Evolutionary conservation across 495 filamentous ascomycete genomes (phyloP).

Genomic region (Penicillium antarcticum): DNA sequence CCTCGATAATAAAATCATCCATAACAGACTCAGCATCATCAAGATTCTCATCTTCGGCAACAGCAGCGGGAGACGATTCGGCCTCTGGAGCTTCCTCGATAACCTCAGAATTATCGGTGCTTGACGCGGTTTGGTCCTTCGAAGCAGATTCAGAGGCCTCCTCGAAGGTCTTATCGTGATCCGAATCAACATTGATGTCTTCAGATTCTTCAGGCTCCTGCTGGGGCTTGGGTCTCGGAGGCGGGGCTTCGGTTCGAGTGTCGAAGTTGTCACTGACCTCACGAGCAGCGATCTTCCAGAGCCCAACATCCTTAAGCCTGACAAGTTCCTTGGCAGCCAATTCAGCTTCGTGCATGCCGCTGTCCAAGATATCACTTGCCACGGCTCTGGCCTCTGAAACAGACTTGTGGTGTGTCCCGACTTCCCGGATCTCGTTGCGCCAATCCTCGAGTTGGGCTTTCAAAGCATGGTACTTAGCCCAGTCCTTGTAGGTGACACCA

Average conservation of each 20-base stretch:
- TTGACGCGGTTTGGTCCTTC: not conserved
- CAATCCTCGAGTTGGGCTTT: slow-evolving; percentile 82
- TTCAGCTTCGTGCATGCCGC: slow-evolving; percentile 78
- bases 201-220: slow-evolving; percentile 38
- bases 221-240: slow-evolving; percentile 39
- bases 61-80: not conserved
- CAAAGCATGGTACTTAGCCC: slow-evolving; percentile 84
- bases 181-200: slow-evolving; percentile 11
- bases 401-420: slow-evolving; percentile 68
- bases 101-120: slow-evolving; percentile 3
- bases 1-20: slow-evolving; percentile 26
- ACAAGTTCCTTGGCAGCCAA: slow-evolving; percentile 77
- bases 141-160: not conserved
- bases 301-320: slow-evolving; percentile 77
- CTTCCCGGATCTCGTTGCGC: slow-evolving; percentile 71
- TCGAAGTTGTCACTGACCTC: slow-evolving; percentile 78
- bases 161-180: slow-evolving; percentile 14
- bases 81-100: not conserved
- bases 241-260: slow-evolving; percentile 48
- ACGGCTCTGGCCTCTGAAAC: slow-evolving; percentile 66
- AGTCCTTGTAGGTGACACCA: slow-evolving; percentile 91
- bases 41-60: not conserved
- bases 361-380: slow-evolving; percentile 65
- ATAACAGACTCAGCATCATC: not conserved
- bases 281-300: slow-evolving; percentile 76